Conservation (phyloP, 305 asterid species). For the Fraxinus albicans region DNA sequence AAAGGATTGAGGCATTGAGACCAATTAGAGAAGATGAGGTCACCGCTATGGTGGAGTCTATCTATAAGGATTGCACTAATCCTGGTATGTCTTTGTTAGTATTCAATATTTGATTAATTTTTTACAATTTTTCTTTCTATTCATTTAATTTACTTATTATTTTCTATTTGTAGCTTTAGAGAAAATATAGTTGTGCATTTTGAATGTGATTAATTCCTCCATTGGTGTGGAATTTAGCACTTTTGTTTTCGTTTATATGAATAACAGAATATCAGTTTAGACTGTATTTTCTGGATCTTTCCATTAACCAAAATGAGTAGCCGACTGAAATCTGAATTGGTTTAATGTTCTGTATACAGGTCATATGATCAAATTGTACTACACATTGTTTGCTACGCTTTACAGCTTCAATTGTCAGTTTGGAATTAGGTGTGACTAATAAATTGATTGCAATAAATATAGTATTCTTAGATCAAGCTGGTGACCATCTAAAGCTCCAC, state of each 20-base stretch:
- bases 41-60: constrained; percentile 58
- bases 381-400: too few relatives aligned
- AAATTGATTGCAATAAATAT: background rate
- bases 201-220: background rate
- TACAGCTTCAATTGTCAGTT: too few relatives aligned
- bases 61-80: constrained; percentile 39
- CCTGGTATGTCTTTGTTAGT: constrained; percentile 32
- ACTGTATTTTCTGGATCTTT: background rate
- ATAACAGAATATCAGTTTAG: background rate
- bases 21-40: constrained; percentile 66
- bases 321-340: background rate
- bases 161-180: background rate
- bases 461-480: background rate
- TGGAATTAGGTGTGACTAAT: background rate
- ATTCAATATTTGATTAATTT: background rate
- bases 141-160: background rate
- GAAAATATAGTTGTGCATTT: background rate
- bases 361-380: background rate
- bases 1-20: constrained; percentile 59
- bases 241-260: background rate
- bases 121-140: background rate
- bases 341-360: background rate
- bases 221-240: background rate
- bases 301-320: background rate
- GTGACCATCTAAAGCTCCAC: background rate